Percentiles rank a stretch among this genome's conserved stretches.
Conservation (phyloP, 2,329 filamentous ascomycete genomes). For the Penicillium sp. region DNA sequence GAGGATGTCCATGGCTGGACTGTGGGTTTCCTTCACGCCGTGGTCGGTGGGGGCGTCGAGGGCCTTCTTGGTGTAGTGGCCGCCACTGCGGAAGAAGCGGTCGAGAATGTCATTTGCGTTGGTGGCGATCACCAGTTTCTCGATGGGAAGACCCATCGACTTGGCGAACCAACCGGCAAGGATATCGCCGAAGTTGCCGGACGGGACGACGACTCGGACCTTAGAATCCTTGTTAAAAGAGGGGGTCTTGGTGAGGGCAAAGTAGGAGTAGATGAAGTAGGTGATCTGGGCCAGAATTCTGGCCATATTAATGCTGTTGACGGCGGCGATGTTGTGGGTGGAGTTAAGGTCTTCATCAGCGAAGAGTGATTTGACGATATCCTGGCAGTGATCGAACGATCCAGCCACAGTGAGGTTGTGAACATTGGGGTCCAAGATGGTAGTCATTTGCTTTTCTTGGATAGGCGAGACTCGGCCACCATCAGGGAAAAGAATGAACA, state of each 20-base stretch:
- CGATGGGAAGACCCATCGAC: conserved; percentile 80
- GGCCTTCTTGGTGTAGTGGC: conserved; percentile 82
- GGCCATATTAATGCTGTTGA: conserved; percentile 97
- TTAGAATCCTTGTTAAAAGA: conserved; percentile 56
- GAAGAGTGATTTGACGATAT: conserved; percentile 92
- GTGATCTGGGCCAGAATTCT: conserved; percentile 94
- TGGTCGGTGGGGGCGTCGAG: conserved; percentile 29
- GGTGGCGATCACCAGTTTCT: conserved; percentile 88
- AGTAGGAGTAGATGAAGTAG: conserved; percentile 97
- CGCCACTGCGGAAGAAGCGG: conserved; percentile 82
- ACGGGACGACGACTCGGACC: conserved; percentile 84
- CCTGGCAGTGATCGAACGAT: conserved; percentile 95
- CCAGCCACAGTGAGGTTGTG: conserved; percentile 88
- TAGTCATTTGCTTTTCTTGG: conserved; percentile 97
- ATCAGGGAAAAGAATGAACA: conserved; percentile 92
- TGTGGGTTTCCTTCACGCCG: conserved; percentile 72
- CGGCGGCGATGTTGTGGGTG: conserved; percentile 79
- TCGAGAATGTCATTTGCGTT: conserved; percentile 98
- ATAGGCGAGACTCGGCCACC: conserved; percentile 76
- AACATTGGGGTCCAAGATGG: conserved; percentile 79
- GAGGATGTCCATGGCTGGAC: conserved; percentile 96
- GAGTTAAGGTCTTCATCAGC: conserved; percentile 80
- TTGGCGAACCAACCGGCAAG: conserved; percentile 85
- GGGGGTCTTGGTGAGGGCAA: conserved; percentile 62
- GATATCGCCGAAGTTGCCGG: conserved; percentile 96